Evolutionary conservation across 495 filamentous ascomycete species (phyloP).

Genomic region (Hypoxylon trugodes): DNA sequence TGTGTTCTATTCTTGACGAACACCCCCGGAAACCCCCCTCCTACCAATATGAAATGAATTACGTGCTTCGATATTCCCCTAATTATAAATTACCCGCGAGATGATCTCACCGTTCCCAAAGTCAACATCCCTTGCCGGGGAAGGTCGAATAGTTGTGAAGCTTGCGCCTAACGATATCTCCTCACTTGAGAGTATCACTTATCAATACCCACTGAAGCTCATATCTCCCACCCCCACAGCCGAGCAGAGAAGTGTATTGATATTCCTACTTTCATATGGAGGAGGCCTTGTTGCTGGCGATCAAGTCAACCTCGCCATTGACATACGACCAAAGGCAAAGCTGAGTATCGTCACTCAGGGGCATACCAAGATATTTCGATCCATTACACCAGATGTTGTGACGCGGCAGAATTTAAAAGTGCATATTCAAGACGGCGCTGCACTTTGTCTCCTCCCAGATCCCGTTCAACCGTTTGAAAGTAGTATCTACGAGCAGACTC

Average conservation of each 20-base stretch:
- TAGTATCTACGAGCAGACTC: constrained; percentile 82
- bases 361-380: constrained; percentile 94
- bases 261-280: constrained; percentile 93
- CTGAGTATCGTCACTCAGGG: constrained; percentile 92
- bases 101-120: constrained; percentile 71
- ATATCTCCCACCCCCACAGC: constrained; percentile 68
- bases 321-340: constrained; percentile 68
- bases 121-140: constrained; percentile 74
- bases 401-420: constrained; percentile 76
- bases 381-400: constrained; percentile 61
- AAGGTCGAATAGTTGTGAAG: constrained; percentile 77
- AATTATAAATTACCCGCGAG: constrained; percentile 9
- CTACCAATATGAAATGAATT: constrained; percentile 16
- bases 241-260: constrained; percentile 68
- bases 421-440: constrained; percentile 66
- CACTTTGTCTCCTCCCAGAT: constrained; percentile 91
- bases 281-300: constrained; percentile 92
- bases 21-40: neutral
- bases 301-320: constrained; percentile 74
- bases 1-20: constrained; percentile 1
- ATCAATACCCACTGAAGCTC: constrained; percentile 95
- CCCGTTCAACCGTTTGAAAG: constrained; percentile 87
- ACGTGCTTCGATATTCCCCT: neutral
- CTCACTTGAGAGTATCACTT: constrained; percentile 76
- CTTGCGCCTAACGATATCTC: constrained; percentile 76